Base-by-base conservation (phyloP, 768 basidiomycete species). In the Pleurotus platypus region DNA sequence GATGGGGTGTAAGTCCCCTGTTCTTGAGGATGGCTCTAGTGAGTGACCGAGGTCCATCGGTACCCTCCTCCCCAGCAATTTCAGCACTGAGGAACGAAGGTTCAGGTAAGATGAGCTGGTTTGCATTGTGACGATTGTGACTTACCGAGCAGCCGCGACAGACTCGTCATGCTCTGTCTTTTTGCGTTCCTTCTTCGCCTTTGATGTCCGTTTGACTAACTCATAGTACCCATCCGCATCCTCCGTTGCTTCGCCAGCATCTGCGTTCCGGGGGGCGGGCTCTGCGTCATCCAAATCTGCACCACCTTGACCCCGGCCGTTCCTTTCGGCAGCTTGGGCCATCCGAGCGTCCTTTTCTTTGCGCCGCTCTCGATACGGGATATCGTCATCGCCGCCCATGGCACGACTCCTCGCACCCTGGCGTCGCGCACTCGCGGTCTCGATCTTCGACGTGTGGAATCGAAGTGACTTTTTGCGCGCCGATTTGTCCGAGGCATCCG, bases 391-490 rank as follows among this genome's bases (percentile, higher is more conserved):
- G 15, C 97, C 97, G 27, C 91, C 89, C 53, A 85, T 68, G 4
- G 89, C 84, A 22, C 79, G 81, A 60, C 74, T 79, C 57, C 91
- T 78, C 5, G 92, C 93, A 26, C 83, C 84, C 56, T 85, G 82
- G 55, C 95, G 81, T 58, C 90, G 78, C 9, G 87, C 84, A 54
- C 85, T 82, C 5, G 92, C 83, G 57, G 86, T 86, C 67, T 92
- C 92, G 64, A 99, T 95, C 67, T 89, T 90, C 55, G 91, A 83
- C 4, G 93, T 94, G 71, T 98, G 92, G 84, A 98, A 99, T 37
- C 90, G 87, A 30, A 98, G 80, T 5, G 90, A 83, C 62, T 89
- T 89, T 62, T 85, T 88, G 56, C 89, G 85, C 3, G 89, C 86
- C 16, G 76, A 81, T 69, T 97, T 97, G 75, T 98, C 96, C 4